Base-by-base conservation (phyloP, 495 filamentous ascomycete genomes). In the Cudoniella acicularis region DNA sequence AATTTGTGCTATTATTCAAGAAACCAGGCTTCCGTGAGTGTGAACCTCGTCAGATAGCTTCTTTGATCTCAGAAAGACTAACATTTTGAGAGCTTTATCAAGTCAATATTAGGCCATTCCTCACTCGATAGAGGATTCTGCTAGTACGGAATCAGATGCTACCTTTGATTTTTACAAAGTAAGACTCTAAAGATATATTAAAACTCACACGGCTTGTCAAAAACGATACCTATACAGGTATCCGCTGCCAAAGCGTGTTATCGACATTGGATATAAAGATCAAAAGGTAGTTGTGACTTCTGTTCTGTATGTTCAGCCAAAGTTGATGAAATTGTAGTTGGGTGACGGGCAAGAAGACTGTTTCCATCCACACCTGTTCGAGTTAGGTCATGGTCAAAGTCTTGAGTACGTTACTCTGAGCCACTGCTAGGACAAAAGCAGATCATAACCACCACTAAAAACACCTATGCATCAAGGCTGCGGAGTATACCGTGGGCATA, bases 111-210 rank as follows among this genome's bases (percentile, higher is more conserved):
- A 36, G 30, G 30, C 30, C 30, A 36, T 36, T 36, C 30, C 30
- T 36, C 30, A 36, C 4, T 36, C n/a, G 30, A 36, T 13, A n/a
- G 17, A 48, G 21, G 45, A 48, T 48, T 48, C 45, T 18, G 21
- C 45, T 17, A 48, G 45, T n/a, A 48, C 21, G 17, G 45, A 48
- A 18, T 48, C 21, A 48, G 45, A 48, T 48, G 45, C 45, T 23
- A n/a, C 45, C 21, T 48, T 48, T 48, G 45, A 48, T 10, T 48
- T 48, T 48, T 48, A n/a, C 45, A 23, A 48, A 48, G 45, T 23
- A 48, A 48, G 45, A 48, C 45, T 48, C 4, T 13, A 23, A 23
- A 48, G 45, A 23, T 48, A n/a, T n/a, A 48, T 48, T 48, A n/a
- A 48, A 48, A 48, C 45, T 23, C 45, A 48, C 21, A 48, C 45